These are phyloP conservation scores for Pleurotus platypus DNA, from an alignment of 768 basidiomycete species.

Conservation along the genomic window DNA sequence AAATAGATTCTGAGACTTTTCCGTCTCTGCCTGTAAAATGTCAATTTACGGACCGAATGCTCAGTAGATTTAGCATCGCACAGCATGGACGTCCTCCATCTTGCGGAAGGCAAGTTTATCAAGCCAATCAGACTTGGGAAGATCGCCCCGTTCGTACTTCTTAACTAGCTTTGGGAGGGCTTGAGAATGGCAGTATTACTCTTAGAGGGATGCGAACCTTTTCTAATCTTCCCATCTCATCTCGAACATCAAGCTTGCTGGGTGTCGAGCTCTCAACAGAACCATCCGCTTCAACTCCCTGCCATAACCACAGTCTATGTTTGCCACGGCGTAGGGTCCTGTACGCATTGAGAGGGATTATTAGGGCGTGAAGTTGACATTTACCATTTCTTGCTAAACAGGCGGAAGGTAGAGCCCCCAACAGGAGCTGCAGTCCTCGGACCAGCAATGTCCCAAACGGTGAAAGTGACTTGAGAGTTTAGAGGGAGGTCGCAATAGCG, in stretches of 20 bases:
- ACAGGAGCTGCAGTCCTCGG: slow-evolving; percentile 78
- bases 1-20: slow-evolving; percentile 91
- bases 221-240: slow-evolving; percentile 95
- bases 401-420: slow-evolving; percentile 84
- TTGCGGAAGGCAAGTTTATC: slow-evolving; percentile 90
- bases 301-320: slow-evolving; percentile 84
- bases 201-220: slow-evolving; percentile 48
- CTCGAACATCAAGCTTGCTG: slow-evolving; percentile 74
- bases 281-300: slow-evolving; percentile 81
- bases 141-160: slow-evolving; percentile 92
- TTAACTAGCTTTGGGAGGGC: slow-evolving; percentile 64
- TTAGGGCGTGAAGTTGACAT: slow-evolving; percentile 14
- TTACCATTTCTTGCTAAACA: slow-evolving; percentile 94
- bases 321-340: slow-evolving; percentile 92
- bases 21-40: slow-evolving; percentile 69
- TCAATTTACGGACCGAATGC: too few relatives aligned
- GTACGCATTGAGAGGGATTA: background rate
- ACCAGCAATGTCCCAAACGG: slow-evolving; percentile 93
- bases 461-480: slow-evolving; percentile 86
- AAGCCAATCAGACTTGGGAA: slow-evolving; percentile 94
- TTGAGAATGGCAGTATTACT: too few relatives aligned
- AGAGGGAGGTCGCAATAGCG: slow-evolving; percentile 92
- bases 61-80: slow-evolving; percentile 28
- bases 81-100: slow-evolving; percentile 93
- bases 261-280: slow-evolving; percentile 79